These are phyloP conservation scores for Stachybotrys echinatus DNA, from an alignment of 2,329 filamentous ascomycete species.

Conservation along the genomic window DNA sequence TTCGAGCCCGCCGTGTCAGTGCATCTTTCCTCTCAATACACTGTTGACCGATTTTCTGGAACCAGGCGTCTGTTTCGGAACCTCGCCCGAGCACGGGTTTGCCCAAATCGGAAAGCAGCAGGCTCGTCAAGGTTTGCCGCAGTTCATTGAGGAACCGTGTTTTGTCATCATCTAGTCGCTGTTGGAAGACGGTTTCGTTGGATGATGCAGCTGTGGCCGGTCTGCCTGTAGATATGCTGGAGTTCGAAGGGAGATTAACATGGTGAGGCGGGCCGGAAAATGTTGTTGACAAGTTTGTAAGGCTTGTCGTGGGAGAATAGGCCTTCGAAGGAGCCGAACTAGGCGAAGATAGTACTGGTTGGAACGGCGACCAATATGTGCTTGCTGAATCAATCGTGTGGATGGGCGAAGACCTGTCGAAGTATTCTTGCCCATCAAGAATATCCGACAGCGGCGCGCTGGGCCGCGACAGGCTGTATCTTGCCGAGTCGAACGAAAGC, in stretches of 20 bases:
- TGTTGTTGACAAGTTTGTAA: constrained; percentile 50
- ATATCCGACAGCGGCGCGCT: constrained; percentile 58
- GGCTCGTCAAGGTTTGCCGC: constrained; percentile 72
- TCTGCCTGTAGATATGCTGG: constrained; percentile 45
- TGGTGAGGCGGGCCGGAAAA: constrained; percentile 39
- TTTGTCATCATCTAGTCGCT: constrained; percentile 62
- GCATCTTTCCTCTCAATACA: constrained; percentile 59
- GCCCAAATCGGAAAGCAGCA: constrained; percentile 85
- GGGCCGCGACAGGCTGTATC: constrained; percentile 54
- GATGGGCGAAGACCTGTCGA: constrained; percentile 63
- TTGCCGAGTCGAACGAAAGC: constrained; percentile 64
- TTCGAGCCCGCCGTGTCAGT: constrained; percentile 40
- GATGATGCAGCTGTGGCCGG: constrained; percentile 64
- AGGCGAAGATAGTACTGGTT: constrained; percentile 55
- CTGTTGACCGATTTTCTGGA: constrained; percentile 61
- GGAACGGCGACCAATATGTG: constrained; percentile 88
- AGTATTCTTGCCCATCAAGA: constrained; percentile 65
- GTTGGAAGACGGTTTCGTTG: constrained; percentile 61
- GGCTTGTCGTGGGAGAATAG: constrained; percentile 58
- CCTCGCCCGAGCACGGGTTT: constrained; percentile 81
- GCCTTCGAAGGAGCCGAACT: constrained; percentile 53
- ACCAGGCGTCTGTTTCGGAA: constrained; percentile 91
- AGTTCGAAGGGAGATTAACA: constrained; percentile 36
- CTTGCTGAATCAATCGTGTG: constrained; percentile 68
- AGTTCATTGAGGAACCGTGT: constrained; percentile 71